Base-by-base conservation (phyloP, 2,329 filamentous ascomycete genomes). In the Onygenales sp. region DNA sequence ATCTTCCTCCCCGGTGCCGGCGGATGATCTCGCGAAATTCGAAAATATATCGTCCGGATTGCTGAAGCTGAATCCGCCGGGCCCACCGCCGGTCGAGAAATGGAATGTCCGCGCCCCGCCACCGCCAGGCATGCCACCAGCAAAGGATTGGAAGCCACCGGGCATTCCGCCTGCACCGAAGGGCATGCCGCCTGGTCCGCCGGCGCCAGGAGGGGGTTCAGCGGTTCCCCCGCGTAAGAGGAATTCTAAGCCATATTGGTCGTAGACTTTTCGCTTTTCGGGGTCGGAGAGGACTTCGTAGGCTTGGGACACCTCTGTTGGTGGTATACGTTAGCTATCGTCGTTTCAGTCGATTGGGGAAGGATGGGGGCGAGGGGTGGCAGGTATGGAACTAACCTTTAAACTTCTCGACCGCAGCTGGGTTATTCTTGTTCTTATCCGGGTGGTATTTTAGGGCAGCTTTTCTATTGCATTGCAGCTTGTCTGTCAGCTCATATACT, bases 231-330 rank as follows among this genome's bases (percentile, higher is more conserved):
- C 91, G 49, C 86, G 85, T 35, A 95, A 78, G 50, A 98, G 80
- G 74, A 92, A 95, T 64, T 97, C 93, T 57, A 97, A 85, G 58
- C 93, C 93, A 71, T 85, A 96, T 67, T 92, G 85, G 69, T 98
- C 93, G 69, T 98, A 98, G 43, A 85, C 85, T 72, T 95, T 93
- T 65, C 93, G 86, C 75, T 97, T 98, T 69, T 97, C 91, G 56
- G 92, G 91, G 65, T 98, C 93, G 57, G 89, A 95, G 2, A 98
- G 84, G 62, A 98, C 95, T 74, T 98, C 93, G 75, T 96, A 98
- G 54, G 93, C 93, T 75, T 97, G 91, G 1, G 90, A 95, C 59
- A 90, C 87, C 70, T 97, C 93, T 81, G 58, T 43, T 27, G 8
- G 11, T 11, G 3, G 17, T 21, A 47, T 31, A 14, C 27, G 53